These are phyloP conservation scores for Sporothrix curviconia DNA, from an alignment of 2,329 filamentous ascomycete species.

Conservation along the genomic window DNA sequence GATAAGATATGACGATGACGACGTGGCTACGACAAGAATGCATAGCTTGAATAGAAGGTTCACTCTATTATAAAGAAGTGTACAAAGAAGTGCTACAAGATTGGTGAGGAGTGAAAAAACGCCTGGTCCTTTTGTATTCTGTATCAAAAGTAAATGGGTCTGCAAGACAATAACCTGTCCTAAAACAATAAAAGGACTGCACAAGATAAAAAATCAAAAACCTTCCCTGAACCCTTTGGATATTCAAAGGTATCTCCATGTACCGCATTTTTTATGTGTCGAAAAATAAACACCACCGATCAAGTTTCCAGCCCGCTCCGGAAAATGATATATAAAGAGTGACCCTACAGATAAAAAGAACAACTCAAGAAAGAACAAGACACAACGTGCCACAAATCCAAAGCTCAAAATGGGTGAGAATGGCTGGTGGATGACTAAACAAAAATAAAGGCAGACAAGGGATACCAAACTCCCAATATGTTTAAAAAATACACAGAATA, in stretches of 20 bases:
- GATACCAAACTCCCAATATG: constrained; percentile 10
- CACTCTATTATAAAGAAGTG: no score
- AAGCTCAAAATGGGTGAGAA: not conserved
- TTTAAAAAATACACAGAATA: not conserved
- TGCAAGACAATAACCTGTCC: no score
- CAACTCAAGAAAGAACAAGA: not conserved
- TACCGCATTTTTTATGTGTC: not conserved
- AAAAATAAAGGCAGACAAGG: not conserved
- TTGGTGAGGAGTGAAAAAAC: no score
- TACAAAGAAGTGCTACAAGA: no score
- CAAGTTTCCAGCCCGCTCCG: not conserved
- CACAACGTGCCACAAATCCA: not conserved
- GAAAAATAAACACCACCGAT: not conserved
- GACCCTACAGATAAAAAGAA: not conserved
- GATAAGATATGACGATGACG: not conserved
- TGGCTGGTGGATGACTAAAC: not conserved
- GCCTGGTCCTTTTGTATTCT: no score
- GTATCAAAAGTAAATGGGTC: no score
- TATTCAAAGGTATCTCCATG: not conserved
- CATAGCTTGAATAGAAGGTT: no score
- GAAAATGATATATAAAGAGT: constrained; percentile 5
- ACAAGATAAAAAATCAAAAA: no score
- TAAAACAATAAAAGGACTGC: no score
- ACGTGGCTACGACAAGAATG: no score
- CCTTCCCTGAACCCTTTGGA: no score